Evolutionary conservation across 768 basidiomycete species (phyloP), one percentile per base, ranked within the genome.

Genomic region (Amanita jacksonii): DNA sequence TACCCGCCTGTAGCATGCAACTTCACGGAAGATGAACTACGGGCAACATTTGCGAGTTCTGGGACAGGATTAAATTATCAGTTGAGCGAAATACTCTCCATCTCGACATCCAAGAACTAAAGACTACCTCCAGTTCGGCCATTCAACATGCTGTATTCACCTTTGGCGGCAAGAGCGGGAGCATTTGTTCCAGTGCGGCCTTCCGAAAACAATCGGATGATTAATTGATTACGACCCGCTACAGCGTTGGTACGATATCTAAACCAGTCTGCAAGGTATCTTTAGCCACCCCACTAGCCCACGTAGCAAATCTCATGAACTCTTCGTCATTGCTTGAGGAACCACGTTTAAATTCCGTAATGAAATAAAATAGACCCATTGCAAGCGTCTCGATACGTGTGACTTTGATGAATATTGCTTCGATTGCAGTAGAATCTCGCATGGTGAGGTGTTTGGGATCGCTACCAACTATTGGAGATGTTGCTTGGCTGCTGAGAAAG

Each of bases 391-490:
- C 70, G 18, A 81, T 65, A 35, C 76, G 71, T 8, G 80, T 71
- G 0, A 77, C 79, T 56, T 86, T 90, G 55, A 83, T 68, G 59
- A 93, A 85, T 0, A 90, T 72, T 45, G 85, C 79, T 59, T 94
- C 86, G 5, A 94, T 57, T 2, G 76, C 57, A 16, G 68, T 67
- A 32, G 79, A 73, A 54, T 81, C 77, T 20, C 73, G 71, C 8
- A 68, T 68, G 8, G 65, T 60, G 2, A 68, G 62, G 4, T 67
- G 38, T 48, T 49, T 68, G 30, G 34, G 51, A 44, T 51, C 67
- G 49, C 52, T 57, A 19, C 58, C 61, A 32, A 86, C 63, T 8
- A 80, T 54, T 0, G 93, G 91, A 0, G 82, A 81, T 0, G 76
- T 54, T 0, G 75, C 69, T 60, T 98, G 94, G 32, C 81, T 85